These are phyloP conservation scores for Spathaspora girioi DNA, from an alignment of 805 yeast species.

Conservation along the genomic window DNA sequence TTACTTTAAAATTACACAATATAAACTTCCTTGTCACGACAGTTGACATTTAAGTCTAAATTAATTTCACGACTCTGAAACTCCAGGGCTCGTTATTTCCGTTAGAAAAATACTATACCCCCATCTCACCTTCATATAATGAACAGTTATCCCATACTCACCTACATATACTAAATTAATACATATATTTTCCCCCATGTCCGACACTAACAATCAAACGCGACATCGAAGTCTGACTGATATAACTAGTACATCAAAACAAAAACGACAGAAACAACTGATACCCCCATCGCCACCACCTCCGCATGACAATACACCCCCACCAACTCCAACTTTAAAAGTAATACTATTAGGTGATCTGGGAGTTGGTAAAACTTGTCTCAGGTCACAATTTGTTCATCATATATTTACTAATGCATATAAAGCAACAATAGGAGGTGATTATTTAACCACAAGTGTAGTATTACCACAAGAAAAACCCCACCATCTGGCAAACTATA, in stretches of 20 bases:
- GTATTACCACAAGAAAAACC: slow-evolving; percentile 7
- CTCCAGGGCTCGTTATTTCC: no score
- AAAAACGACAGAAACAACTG: neutral
- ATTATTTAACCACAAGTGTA: slow-evolving; percentile 46
- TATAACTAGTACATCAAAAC: no score
- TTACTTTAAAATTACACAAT: neutral
- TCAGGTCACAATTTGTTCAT: slow-evolving; percentile 52
- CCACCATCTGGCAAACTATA: neutral
- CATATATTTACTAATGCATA: slow-evolving; percentile 53
- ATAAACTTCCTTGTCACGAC: no score
- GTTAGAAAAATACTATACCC: neutral
- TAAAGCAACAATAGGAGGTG: slow-evolving; percentile 59
- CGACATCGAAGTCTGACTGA: neutral
- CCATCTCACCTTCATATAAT: neutral
- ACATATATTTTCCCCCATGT: no score
- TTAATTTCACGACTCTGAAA: no score
- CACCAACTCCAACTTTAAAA: slow-evolving; percentile 30
- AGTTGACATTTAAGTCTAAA: no score
- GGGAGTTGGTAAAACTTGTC: slow-evolving; percentile 58
- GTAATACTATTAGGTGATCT: slow-evolving; percentile 57
- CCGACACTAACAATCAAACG: neutral
- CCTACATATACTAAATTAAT: neutral
- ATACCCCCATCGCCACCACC: neutral
- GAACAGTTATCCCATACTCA: neutral
- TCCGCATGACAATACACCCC: neutral